phyloP scores from a whole-genome alignment of 208 protist species.

The Tetramitus jugosus region DNA sequence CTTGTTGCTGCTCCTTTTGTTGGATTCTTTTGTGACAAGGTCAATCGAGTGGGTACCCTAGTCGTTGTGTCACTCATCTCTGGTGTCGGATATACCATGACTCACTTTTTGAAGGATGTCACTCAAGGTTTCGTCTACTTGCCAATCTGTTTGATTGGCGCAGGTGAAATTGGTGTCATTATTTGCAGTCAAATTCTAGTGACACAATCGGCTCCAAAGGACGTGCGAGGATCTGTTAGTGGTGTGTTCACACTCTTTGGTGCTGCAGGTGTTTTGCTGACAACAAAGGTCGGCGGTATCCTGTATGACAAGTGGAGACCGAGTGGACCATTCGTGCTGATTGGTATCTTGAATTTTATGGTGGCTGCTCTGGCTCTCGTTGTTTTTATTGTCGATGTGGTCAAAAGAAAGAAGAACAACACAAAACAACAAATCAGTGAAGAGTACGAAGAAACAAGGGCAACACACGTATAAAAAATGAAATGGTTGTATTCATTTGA shows the following conservation, averaged over 20 bases:
- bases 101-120: neutral
- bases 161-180: conserved; percentile 21
- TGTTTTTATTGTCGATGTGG: neutral
- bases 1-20: conserved; percentile 15
- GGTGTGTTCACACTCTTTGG: neutral
- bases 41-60: neutral
- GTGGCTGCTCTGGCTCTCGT: neutral
- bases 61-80: neutral
- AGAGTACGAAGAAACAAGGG: too few relatives aligned
- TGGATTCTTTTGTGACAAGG: conserved; percentile 18
- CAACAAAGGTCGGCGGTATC: conserved; percentile 11
- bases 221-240: neutral
- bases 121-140: conserved; percentile 6
- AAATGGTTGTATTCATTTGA: too few relatives aligned
- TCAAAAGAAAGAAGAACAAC: neutral
- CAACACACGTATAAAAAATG: too few relatives aligned
- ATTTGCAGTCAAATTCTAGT: neutral
- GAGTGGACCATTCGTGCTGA: conserved; percentile 10
- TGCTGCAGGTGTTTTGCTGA: neutral
- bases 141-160: neutral
- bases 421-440: too few relatives aligned
- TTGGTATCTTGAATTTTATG: conserved; percentile 2
- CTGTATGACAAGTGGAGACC: conserved; percentile 9
- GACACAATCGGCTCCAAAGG: neutral
- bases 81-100: neutral